phyloP scores from a whole-genome alignment of 1,139 yeast species.

The Arxiozyma slooffiae region DNA sequence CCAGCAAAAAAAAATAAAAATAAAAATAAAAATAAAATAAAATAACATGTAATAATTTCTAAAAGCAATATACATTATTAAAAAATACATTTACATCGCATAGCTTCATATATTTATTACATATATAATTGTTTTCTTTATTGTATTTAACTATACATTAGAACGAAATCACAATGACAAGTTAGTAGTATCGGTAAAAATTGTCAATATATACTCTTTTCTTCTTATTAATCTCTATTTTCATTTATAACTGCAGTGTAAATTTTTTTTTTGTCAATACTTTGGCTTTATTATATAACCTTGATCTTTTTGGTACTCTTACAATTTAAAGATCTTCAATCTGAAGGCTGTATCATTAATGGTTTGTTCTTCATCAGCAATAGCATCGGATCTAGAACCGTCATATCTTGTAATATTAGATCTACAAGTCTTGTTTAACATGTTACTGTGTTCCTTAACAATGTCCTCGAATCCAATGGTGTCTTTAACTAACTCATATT shows the following conservation, averaged over 20 bases:
- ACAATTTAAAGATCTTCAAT: conserved; percentile 60
- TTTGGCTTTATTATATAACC: neutral
- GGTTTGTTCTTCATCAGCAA: conserved; percentile 83
- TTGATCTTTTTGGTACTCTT: conserved; percentile 2
- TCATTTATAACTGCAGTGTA: neutral
- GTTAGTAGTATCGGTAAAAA: neutral
- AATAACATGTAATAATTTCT: neutral
- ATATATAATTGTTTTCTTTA: too few relatives aligned
- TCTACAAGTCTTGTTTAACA: conserved; percentile 71
- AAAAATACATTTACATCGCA: too few relatives aligned
- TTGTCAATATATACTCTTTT: too few relatives aligned
- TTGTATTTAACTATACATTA: neutral
- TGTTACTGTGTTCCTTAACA: conserved; percentile 52
- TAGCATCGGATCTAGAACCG: conserved; percentile 36
- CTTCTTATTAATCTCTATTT: neutral
- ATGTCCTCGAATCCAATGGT: conserved; percentile 60
- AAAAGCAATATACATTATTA: too few relatives aligned
- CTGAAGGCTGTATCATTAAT: conserved; percentile 79
- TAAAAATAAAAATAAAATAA: too few relatives aligned
- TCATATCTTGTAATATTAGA: conserved; percentile 33
- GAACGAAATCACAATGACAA: neutral
- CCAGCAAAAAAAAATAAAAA: too few relatives aligned
- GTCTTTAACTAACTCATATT: conserved; percentile 63
- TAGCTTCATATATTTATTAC: neutral
- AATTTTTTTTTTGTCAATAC: conserved; percentile 1